Evolutionary conservation across 225 moss, liverwort and hornwort genomes (phyloP).

Genomic region (Takakia lepidozioides): DNA sequence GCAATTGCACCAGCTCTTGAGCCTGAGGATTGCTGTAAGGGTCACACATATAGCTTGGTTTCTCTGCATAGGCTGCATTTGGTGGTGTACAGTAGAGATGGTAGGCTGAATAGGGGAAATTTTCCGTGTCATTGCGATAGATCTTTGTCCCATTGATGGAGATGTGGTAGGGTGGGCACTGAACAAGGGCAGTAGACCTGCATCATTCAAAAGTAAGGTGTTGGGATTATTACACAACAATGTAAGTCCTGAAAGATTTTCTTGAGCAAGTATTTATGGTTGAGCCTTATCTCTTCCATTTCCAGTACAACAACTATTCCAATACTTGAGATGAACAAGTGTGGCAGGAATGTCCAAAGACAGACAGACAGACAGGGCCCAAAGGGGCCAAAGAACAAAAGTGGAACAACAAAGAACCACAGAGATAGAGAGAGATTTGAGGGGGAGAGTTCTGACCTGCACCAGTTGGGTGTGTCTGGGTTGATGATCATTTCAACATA

Average conservation of each 20-base stretch:
- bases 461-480: constrained; percentile 57
- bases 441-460: constrained; percentile 24
- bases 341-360: too few species aligned
- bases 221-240: too few species aligned
- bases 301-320: too few species aligned
- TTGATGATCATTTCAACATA: constrained; percentile 97
- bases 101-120: constrained; percentile 74
- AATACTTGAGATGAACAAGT: too few species aligned
- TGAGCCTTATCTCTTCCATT: too few species aligned
- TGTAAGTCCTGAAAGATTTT: too few species aligned
- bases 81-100: constrained; percentile 83
- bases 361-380: too few species aligned
- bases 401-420: too few species aligned
- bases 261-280: too few species aligned
- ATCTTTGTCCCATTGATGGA: constrained; percentile 39
- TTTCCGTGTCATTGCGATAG: constrained; percentile 46
- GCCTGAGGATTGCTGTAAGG: constrained; percentile 76
- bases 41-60: constrained; percentile 50
- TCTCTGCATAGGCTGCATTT: constrained; percentile 53
- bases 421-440: neutral
- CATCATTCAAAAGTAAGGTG: neutral
- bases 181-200: constrained; percentile 23
- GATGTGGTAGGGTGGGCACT: constrained; percentile 73
- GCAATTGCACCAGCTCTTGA: constrained; percentile 72
- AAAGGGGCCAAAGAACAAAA: too few species aligned